Evolutionary conservation across 1,139 yeast genomes (phyloP).

Genomic region (Yamadazyma atlantica): DNA sequence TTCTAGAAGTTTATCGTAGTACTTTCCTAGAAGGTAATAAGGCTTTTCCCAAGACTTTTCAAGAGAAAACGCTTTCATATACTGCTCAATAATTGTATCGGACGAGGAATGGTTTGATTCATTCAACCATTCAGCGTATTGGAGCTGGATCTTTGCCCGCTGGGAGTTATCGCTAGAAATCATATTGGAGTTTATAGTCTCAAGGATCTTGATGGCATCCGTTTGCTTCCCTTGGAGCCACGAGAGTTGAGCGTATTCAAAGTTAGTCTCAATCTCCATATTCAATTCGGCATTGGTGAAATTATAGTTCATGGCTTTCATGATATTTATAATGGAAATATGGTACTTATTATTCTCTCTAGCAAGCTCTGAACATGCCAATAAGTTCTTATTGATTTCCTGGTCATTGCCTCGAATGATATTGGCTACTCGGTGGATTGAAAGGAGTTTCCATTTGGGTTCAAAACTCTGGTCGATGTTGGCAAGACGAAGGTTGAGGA

Average conservation of each 20-base stretch:
- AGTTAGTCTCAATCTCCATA: slow-evolving; percentile 50
- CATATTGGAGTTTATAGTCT: slow-evolving; percentile 33
- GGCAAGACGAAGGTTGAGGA: slow-evolving; percentile 8
- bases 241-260: slow-evolving; percentile 79
- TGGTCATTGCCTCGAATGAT: slow-evolving; percentile 32
- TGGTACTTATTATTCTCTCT: slow-evolving; percentile 70
- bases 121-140: slow-evolving; percentile 89
- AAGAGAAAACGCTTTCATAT: slow-evolving; percentile 56
- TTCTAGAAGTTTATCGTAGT: slow-evolving; percentile 75
- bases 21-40: slow-evolving; percentile 77
- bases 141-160: slow-evolving; percentile 59
- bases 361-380: slow-evolving; percentile 64
- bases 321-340: slow-evolving; percentile 69
- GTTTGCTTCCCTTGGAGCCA: slow-evolving; percentile 93
- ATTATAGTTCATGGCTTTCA: slow-evolving; percentile 55
- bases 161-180: slow-evolving; percentile 7
- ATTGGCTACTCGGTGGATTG: slow-evolving; percentile 59
- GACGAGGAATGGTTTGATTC: slow-evolving; percentile 83
- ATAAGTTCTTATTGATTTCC: slow-evolving; percentile 44
- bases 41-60: slow-evolving; percentile 75
- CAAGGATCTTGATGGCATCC: slow-evolving; percentile 72
- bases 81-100: slow-evolving; percentile 68
- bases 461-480: slow-evolving; percentile 60
- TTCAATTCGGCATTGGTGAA: slow-evolving; percentile 3
- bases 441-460: slow-evolving; percentile 59